Base-by-base conservation (phyloP, 805 yeast genomes). In the Metschnikowia picachoensis region DNA sequence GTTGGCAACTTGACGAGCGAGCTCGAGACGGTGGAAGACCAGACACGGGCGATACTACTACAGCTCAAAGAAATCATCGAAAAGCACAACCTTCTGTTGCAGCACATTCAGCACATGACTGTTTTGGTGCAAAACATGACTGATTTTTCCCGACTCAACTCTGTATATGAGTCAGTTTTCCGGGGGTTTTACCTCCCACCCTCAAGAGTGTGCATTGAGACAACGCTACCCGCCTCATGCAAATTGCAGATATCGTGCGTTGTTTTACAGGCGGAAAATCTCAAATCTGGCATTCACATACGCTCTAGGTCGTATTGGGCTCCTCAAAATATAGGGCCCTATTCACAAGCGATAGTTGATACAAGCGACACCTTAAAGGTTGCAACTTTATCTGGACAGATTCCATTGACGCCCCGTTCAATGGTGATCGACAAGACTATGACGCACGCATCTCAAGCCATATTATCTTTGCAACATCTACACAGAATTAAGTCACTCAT, bases 301-400 rank as follows among this genome's bases (percentile, higher is more conserved):
- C 92, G 94, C 57, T 90, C 97, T 1, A 74, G 91, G 48, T 90
- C 97, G 35, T 91, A 87, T 62, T 94, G 99, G 99, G 98, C 97
- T 0, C 99, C 99, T 0, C 92, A 96, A 32, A 94, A 94, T 55
- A 94, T 94, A 38, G 99, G 99, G 0, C 99, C 99, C 0, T 94
- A 94, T 61, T 92, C 99, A 0, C 99, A 94, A 64, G 78, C 91
- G 0, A 79, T 82, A 10, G 64, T 76, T 4, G 82, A 80, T 51
- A 60, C 60, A 15, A 48, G 48, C 12, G 48, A 48, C 2, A 44
- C 44, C 9, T 78, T 80, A 46, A 65, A 74, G 27, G 64, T 81
- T 8, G 82, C 85, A 2, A 72, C 75, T 32, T 62, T 91, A 11
- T 87, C 97, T 41, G 99, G 99, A 0, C 98, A 94, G 67, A 91